These are phyloP conservation scores for Hondaea fermentalgiana DNA, from an alignment of 108 stramenopile species.

Conservation along the genomic window DNA sequence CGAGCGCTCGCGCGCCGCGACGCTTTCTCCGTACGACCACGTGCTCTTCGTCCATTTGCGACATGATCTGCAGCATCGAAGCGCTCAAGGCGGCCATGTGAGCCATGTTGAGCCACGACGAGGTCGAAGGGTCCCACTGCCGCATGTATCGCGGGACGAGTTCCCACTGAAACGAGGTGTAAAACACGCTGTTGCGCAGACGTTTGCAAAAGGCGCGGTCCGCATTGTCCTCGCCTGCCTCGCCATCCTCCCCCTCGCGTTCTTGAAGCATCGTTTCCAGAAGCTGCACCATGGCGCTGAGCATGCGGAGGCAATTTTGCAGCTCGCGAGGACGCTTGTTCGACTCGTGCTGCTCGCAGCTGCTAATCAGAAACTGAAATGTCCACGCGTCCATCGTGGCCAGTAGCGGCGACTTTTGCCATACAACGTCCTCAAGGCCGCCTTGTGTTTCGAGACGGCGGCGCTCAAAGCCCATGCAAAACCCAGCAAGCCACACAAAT, in stretches of 20 bases:
- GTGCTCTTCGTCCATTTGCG: background rate
- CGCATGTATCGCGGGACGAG: background rate
- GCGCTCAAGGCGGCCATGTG: background rate
- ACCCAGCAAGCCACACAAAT: background rate
- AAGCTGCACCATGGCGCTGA: background rate
- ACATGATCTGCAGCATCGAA: background rate
- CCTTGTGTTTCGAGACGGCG: background rate
- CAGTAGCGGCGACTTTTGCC: background rate
- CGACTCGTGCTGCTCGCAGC: background rate
- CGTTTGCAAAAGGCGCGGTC: background rate
- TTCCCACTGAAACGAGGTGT: background rate
- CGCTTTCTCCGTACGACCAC: background rate
- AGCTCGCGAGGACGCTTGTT: background rate
- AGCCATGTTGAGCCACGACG: background rate
- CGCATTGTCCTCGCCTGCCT: background rate
- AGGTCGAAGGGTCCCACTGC: background rate
- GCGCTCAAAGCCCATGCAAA: slow-evolving; percentile 9
- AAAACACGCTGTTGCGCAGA: background rate
- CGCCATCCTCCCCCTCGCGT: too few species aligned
- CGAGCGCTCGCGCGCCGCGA: background rate
- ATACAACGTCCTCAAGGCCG: background rate
- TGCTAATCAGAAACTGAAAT: background rate
- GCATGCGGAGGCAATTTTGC: background rate
- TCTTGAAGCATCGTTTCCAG: background rate
- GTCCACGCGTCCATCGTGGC: background rate